These are phyloP conservation scores for Tulasnella sp. DNA, from an alignment of 768 basidiomycete species.

Conservation along the genomic window DNA sequence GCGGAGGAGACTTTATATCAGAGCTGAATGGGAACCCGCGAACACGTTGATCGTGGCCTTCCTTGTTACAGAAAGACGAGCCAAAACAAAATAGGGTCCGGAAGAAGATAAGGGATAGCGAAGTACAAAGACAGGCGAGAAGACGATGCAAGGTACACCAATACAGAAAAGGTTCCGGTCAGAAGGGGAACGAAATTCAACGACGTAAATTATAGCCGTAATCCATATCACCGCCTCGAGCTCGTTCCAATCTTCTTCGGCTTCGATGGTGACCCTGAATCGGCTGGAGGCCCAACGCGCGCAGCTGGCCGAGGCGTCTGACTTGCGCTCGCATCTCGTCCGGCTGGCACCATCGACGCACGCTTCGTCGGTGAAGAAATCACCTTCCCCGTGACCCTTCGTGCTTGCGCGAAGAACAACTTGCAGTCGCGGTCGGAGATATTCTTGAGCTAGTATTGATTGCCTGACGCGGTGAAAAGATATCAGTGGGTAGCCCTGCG, in stretches of 20 bases:
- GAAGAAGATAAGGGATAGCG: background rate
- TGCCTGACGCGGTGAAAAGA: constrained; percentile 53
- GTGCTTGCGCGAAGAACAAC: constrained; percentile 88
- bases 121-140: background rate
- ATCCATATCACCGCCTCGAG: background rate
- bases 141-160: background rate
- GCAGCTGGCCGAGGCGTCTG: background rate
- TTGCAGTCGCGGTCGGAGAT: constrained; percentile 69
- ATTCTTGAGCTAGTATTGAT: constrained; percentile 86
- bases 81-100: background rate
- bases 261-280: background rate
- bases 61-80: too few relatives aligned
- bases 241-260: background rate
- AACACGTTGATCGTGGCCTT: too few relatives aligned
- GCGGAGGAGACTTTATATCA: too few relatives aligned
- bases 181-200: background rate
- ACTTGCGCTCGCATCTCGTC: background rate
- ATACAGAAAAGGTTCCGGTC: background rate
- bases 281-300: too few relatives aligned
- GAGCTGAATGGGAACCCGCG: too few relatives aligned
- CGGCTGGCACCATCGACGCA: background rate
- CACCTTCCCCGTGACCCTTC: constrained; percentile 36
- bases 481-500: background rate
- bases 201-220: background rate
- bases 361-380: constrained; percentile 8